These are phyloP conservation scores for Lecanicillium sp. DNA, from an alignment of 2,329 filamentous ascomycete species.

Conservation along the genomic window DNA sequence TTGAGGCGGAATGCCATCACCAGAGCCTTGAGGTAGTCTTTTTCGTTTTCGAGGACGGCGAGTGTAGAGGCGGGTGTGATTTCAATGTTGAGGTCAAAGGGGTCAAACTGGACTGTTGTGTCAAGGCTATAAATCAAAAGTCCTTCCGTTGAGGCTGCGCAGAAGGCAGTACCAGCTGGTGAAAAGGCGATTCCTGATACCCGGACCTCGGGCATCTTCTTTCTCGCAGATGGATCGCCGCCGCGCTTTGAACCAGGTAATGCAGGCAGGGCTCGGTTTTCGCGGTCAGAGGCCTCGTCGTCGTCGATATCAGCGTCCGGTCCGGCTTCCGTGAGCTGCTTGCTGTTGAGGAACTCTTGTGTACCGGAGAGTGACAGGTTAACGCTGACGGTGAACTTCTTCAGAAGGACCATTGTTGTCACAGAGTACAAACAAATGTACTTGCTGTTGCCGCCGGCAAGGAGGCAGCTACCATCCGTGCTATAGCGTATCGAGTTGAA, in stretches of 20 bases:
- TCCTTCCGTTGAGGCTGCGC: slow-evolving; percentile 89
- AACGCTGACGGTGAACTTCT: slow-evolving; percentile 91
- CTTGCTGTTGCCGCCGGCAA: slow-evolving; percentile 94
- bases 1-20: slow-evolving; percentile 98
- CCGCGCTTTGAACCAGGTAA: slow-evolving; percentile 83
- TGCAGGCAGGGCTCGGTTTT: slow-evolving; percentile 69
- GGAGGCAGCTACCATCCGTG: slow-evolving; percentile 80
- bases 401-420: slow-evolving; percentile 79
- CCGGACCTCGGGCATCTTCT: slow-evolving; percentile 69
- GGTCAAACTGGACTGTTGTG: slow-evolving; percentile 77
- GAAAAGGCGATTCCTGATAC: slow-evolving; percentile 82
- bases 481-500: slow-evolving; percentile 87
- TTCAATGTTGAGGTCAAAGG: slow-evolving; percentile 89
- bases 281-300: slow-evolving; percentile 79
- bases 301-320: slow-evolving; percentile 79
- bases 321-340: slow-evolving; percentile 82
- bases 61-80: slow-evolving; percentile 85
- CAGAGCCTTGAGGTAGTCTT: slow-evolving; percentile 82
- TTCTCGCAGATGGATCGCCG: slow-evolving; percentile 70
- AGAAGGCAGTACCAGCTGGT: slow-evolving; percentile 83
- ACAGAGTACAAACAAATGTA: slow-evolving; percentile 98
- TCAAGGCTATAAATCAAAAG: slow-evolving; percentile 91
- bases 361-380: slow-evolving; percentile 95
- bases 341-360: slow-evolving; percentile 94
- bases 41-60: slow-evolving; percentile 53